Conservation (phyloP, 129 eudicot species). For the Chrysanthemum seticuspe region DNA sequence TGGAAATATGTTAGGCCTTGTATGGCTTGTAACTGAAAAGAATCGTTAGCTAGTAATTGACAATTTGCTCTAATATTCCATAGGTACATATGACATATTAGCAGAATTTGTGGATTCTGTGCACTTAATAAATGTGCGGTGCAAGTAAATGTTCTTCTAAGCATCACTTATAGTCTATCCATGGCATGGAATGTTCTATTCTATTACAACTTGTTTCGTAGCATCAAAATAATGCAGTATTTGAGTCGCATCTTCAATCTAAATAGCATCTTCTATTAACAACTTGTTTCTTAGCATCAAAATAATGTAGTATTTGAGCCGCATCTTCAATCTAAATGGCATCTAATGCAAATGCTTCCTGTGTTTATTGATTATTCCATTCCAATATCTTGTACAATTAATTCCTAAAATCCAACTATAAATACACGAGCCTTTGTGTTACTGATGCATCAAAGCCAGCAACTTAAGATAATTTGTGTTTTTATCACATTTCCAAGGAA, state of each 20-base stretch:
- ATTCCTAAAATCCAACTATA: slow-evolving; percentile 21
- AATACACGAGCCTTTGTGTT: slow-evolving; percentile 6
- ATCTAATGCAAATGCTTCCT: slow-evolving; percentile 22
- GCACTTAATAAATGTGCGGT: not conserved
- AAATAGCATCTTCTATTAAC: slow-evolving; percentile 5
- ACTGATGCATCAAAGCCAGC: slow-evolving; percentile 20
- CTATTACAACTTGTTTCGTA: no score
- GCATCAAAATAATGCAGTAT: no score
- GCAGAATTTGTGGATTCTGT: slow-evolving; percentile 1
- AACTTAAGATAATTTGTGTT: not conserved
- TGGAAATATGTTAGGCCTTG: slow-evolving; percentile 4
- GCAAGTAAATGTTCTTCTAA: slow-evolving; percentile 11
- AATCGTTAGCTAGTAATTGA: not conserved
- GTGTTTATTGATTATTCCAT: slow-evolving; percentile 4
- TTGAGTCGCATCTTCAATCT: no score
- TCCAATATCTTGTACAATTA: not conserved
- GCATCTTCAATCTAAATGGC: slow-evolving; percentile 21
- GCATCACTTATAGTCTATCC: slow-evolving; percentile 13
- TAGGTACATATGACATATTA: not conserved
- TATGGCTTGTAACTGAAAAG: slow-evolving; percentile 4
- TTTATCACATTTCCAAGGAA: slow-evolving; percentile 11
- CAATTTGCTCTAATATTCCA: not conserved
- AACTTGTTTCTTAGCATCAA: slow-evolving; percentile 30
- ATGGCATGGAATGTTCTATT: slow-evolving; percentile 29
- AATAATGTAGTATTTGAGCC: slow-evolving; percentile 24